phyloP scores from a whole-genome alignment of 345 rosid species.

The Eucalyptus sideroxylon region DNA sequence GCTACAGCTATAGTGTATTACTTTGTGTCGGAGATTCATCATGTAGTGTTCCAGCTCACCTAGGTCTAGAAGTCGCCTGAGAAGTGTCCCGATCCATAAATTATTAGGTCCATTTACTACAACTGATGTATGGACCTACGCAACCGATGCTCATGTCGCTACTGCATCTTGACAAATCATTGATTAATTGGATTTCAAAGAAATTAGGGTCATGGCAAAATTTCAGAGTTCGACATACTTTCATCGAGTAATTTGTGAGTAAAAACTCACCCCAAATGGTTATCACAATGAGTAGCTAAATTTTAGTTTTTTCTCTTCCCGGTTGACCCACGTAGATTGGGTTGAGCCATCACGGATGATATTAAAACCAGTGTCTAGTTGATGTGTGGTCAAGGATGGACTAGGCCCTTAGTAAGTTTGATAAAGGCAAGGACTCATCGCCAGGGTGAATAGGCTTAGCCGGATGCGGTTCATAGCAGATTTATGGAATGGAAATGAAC shows the following conservation, averaged over 20 bases:
- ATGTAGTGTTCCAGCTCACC: neutral
- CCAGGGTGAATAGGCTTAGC: neutral
- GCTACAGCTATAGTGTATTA: neutral
- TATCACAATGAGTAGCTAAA: neutral
- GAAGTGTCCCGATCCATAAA: neutral
- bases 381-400: neutral
- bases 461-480: neutral
- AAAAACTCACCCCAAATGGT: neutral
- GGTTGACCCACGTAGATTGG: neutral
- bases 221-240: neutral
- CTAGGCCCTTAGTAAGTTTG: neutral
- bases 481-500: neutral
- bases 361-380: neutral
- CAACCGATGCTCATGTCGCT: neutral
- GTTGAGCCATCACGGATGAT: neutral
- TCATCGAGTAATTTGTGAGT: neutral
- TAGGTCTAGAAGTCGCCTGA: neutral
- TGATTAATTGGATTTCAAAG: neutral
- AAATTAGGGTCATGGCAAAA: neutral
- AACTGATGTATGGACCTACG: neutral
- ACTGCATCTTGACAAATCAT: neutral
- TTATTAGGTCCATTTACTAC: neutral
- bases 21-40: neutral
- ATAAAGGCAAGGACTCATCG: neutral
- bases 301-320: neutral